Evolutionary conservation across 2,329 filamentous ascomycete species (phyloP), one percentile per base, ranked within the genome.

Genomic region (Akanthomyces lecanii): DNA sequence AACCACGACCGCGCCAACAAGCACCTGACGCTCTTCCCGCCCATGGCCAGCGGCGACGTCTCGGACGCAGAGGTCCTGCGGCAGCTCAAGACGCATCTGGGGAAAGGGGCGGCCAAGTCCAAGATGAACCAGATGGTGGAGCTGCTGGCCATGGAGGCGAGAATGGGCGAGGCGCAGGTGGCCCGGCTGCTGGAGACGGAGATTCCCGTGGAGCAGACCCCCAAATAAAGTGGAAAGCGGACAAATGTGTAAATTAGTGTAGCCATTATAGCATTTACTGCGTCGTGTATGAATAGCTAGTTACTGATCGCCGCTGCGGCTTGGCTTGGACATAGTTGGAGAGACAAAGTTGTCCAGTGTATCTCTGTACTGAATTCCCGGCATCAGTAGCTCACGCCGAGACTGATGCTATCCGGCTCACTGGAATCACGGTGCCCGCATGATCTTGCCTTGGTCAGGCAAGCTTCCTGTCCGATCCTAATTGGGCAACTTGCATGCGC

Each of bases 21-120:
- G 18, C 75, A 75, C 64, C 75, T 77, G 28, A 75, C 75, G 0
- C 68, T 87, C 48, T 87, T 87, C 67, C 85, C 85, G 36, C 82
- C 80, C 2, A 67, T 71, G 2, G 66, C 71, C 0, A 70, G 69
- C 11, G 64, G 69, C 18, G 67, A 71, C 6, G 42, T 70, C 14
- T 65, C 71, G 1, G 69, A 72, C 7, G 61, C 62, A 3, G 67
- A 73, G 38, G 61, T 69, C 2, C 42, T 66, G 47, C 54, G 67
- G 52, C 64, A 66, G n/a, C 40, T 70, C 45, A 57, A 64, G 16
- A 25, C 54, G 12, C 50, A 64, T n/a, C 28, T 69, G 42, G 58
- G 61, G 21, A 54, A 63, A 14, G 71, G 68, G 62, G 67, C 66
- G 0, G 71, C 72, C 16, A 68, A 70, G 48, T 72, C 73, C 14